Base-by-base conservation (phyloP, 352 stramenopile genomes). In the Plasmopara viticola region DNA sequence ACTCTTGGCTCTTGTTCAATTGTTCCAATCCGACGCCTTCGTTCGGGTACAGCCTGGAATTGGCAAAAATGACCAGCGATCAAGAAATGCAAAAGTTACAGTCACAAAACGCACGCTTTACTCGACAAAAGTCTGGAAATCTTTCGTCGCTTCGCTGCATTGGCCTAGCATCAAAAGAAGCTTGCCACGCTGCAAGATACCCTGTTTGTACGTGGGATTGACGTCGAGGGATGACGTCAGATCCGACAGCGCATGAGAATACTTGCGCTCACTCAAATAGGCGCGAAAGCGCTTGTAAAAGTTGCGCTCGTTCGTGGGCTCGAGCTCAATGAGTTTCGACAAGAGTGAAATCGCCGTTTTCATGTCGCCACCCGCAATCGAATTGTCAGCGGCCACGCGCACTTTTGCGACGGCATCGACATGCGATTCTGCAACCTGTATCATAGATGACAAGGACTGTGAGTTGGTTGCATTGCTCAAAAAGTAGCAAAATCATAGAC, bases 251-350 rank as follows among this genome's bases (percentile, higher is more conserved):
- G 81, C 81, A 48, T 84, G 73, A 18, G 66, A 67, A 51, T 89
- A 91, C 66, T 91, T 91, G 60, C 81, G 70, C 55, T 91, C 78
- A 49, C 76, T 87, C 48, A 91, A 55, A 55, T 91, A 91, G 10
- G 78, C 81, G 37, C 81, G 81, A 48, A 84, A 91, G 20, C 81
- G 70, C 70, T 92, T 90, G 76, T 90, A 92, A 41, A 87, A 87
- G 56, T 90, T 85, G 54, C 79, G 77, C 54, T 92, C 81, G 57
- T 90, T 90, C 48, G 38, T 71, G 8, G 81, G 78, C 45, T 92
- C 81, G 20, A 90, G 48, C 53, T 90, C 76, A 45, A 92, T 90
- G 29, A 90, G 64, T 65, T 87, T 88, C 35, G 81, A 86, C 14
- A 87, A 66, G 35, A 92, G 66, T 51, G 75, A 74, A 48, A 90